Evolutionary conservation across 2,329 filamentous ascomycete genomes (phyloP).

Genomic region (Aspergillus persii): DNA sequence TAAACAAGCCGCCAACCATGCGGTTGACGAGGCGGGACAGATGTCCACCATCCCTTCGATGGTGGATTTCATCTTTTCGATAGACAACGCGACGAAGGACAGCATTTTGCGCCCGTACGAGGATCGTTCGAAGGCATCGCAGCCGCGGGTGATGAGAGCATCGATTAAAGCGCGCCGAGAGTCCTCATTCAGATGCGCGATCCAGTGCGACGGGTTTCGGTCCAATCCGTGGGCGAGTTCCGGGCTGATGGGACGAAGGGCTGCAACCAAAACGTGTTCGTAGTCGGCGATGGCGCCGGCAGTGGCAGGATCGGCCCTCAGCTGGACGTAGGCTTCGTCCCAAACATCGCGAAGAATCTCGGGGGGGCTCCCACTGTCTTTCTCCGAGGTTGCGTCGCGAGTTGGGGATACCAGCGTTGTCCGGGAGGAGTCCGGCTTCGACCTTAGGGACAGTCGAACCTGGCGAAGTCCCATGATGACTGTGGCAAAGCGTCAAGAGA

Average conservation of each 20-base stretch:
- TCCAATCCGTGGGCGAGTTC: background rate
- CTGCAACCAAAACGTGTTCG: background rate
- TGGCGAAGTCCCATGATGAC: background rate
- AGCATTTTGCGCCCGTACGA: constrained; percentile 1
- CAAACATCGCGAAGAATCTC: background rate
- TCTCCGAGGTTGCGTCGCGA: background rate
- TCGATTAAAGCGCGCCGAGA: background rate
- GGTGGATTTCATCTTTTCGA: background rate
- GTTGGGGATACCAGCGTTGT: background rate
- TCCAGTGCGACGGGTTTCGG: background rate
- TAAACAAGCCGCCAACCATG: background rate
- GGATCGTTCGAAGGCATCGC: background rate
- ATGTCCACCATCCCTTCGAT: background rate
- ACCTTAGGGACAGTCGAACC: background rate
- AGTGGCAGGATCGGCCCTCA: background rate
- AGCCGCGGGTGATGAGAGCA: background rate
- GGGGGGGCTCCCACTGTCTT: background rate
- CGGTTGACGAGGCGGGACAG: constrained; percentile 1
- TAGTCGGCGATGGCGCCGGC: background rate
- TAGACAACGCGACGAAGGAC: background rate
- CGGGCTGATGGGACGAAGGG: constrained; percentile 1
- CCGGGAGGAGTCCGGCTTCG: background rate
- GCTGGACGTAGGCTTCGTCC: background rate
- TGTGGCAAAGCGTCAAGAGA: background rate
- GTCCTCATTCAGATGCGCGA: background rate